Percentiles rank a stretch among this genome's conserved stretches.
Conservation (phyloP, 306 rosid species). For the Glycine latifolia region DNA sequence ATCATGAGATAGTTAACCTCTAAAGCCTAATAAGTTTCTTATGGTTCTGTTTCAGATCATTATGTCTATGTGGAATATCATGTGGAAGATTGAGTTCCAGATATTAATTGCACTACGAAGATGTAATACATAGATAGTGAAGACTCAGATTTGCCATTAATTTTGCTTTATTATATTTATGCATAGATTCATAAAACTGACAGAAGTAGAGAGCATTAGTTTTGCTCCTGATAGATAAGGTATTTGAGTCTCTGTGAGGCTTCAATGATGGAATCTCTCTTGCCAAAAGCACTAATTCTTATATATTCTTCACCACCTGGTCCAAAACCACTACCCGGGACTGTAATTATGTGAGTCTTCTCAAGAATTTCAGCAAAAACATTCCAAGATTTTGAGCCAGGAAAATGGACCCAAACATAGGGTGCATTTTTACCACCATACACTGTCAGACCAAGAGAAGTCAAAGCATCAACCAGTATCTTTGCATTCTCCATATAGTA, state of each 20-base stretch:
- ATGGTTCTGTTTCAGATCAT: too few relatives aligned
- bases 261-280: conserved; percentile 60
- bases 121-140: not conserved
- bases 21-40: too few relatives aligned
- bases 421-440: conserved; percentile 79
- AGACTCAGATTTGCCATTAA: conserved; percentile 3
- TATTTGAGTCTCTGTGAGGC: conserved; percentile 63
- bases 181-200: conserved; percentile 30
- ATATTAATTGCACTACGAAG: conserved; percentile 20
- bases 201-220: conserved; percentile 31
- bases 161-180: conserved; percentile 35
- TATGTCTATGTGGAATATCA: too few relatives aligned
- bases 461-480: conserved; percentile 62
- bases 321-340: conserved; percentile 76
- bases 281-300: conserved; percentile 67
- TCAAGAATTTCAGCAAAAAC: conserved; percentile 70
- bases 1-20: too few relatives aligned
- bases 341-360: conserved; percentile 67
- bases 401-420: conserved; percentile 77
- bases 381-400: conserved; percentile 76
- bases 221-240: conserved; percentile 37
- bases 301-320: conserved; percentile 72
- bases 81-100: too few relatives aligned
- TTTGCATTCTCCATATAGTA: conserved; percentile 77
- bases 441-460: conserved; percentile 65